phyloP scores from a whole-genome alignment of 2,329 filamentous ascomycete genomes.

The Akanthomyces muscarius region DNA sequence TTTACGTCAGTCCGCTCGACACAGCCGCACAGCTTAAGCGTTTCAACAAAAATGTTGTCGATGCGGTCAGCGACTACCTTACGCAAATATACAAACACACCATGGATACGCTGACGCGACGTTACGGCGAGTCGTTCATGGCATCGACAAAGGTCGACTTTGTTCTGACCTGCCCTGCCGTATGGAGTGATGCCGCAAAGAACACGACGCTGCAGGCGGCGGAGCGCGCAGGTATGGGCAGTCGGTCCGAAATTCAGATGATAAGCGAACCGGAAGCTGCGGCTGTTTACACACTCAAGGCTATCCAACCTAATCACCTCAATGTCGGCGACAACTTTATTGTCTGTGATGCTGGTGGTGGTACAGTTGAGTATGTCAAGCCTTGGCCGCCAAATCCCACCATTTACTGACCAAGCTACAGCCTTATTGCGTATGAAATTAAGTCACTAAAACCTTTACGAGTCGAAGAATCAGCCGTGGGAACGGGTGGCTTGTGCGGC shows the following conservation, averaged over 20 bases:
- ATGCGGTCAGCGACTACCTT: slow-evolving; percentile 76
- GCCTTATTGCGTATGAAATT: slow-evolving; percentile 76
- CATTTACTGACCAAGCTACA: slow-evolving; percentile 27
- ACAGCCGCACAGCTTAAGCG: slow-evolving; percentile 72
- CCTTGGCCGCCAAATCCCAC: too few relatives aligned
- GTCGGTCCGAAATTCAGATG: slow-evolving; percentile 66
- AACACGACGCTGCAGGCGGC: slow-evolving; percentile 76
- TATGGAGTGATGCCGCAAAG: slow-evolving; percentile 84
- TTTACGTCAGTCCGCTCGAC: slow-evolving; percentile 74
- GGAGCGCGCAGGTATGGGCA: slow-evolving; percentile 74
- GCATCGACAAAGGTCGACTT: slow-evolving; percentile 71
- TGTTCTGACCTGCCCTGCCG: slow-evolving; percentile 75
- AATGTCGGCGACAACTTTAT: slow-evolving; percentile 64
- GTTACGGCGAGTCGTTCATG: slow-evolving; percentile 78
- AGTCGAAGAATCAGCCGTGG: slow-evolving; percentile 75
- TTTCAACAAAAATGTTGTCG: slow-evolving; percentile 71
- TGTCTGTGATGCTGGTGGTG: slow-evolving; percentile 60
- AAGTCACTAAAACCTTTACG: slow-evolving; percentile 66
- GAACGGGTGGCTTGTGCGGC: slow-evolving; percentile 72
- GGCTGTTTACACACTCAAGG: slow-evolving; percentile 74
- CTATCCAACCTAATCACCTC: slow-evolving; percentile 71
- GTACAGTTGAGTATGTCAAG: slow-evolving; percentile 59
- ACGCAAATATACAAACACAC: slow-evolving; percentile 73
- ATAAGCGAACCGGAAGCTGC: slow-evolving; percentile 79
- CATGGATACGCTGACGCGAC: slow-evolving; percentile 68